Conservation (phyloP, 768 basidiomycete species). For the Boletus sp. region DNA sequence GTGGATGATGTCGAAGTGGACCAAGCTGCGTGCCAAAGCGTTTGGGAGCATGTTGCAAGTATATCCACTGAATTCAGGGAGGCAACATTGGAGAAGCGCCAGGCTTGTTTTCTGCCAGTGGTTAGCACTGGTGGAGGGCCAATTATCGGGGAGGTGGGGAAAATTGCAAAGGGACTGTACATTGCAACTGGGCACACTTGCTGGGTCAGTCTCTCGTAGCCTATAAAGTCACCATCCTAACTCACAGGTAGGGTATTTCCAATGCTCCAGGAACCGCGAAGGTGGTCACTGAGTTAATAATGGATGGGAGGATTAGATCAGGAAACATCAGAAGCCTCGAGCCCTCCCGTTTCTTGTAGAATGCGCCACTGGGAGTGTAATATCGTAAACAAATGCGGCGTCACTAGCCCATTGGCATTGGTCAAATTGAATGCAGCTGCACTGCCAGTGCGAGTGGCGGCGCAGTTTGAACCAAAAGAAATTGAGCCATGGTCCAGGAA, state of each 20-base stretch:
- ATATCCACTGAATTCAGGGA: constrained; percentile 58
- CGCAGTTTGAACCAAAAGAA: no score
- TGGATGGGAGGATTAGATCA: constrained; percentile 62
- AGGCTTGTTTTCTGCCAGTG: constrained; percentile 80
- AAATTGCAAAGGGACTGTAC: constrained; percentile 59
- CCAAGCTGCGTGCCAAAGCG: constrained; percentile 49
- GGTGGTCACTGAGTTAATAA: constrained; percentile 65
- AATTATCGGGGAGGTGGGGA: constrained; percentile 62
- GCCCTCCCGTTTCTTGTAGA: constrained; percentile 38
- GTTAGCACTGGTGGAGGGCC: constrained; percentile 58
- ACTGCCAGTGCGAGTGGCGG: no score
- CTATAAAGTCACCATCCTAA: constrained; percentile 5
- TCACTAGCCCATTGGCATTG: background rate
- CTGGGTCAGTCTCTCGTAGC: constrained; percentile 53
- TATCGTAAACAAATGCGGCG: background rate
- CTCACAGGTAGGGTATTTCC: constrained; percentile 58
- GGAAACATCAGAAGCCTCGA: constrained; percentile 51
- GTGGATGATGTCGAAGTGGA: constrained; percentile 75
- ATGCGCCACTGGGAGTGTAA: background rate
- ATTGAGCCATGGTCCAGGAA: no score
- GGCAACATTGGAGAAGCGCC: constrained; percentile 50
- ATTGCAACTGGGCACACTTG: constrained; percentile 80
- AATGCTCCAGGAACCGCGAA: constrained; percentile 84
- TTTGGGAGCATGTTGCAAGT: constrained; percentile 55
- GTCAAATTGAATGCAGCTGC: no score